Conservation (phyloP, 2,329 filamentous ascomycete genomes). For the Sporothrix luriei region DNA sequence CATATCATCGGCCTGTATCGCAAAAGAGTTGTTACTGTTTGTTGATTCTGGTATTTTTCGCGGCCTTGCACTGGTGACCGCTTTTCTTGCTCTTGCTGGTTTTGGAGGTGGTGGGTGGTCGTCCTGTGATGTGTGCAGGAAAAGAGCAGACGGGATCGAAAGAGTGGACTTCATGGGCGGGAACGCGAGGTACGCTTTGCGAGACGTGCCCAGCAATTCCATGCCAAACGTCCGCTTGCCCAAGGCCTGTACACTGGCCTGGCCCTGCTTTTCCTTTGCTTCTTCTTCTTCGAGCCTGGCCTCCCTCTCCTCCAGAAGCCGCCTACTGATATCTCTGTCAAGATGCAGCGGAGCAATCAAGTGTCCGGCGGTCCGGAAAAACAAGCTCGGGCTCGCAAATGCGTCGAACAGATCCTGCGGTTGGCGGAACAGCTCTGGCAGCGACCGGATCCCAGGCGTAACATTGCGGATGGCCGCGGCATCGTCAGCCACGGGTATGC, state of each 20-base stretch:
- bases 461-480: slow-evolving; percentile 44
- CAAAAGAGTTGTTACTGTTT: slow-evolving; percentile 48
- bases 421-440: slow-evolving; percentile 49
- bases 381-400: slow-evolving; percentile 61
- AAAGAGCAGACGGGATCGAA: slow-evolving; percentile 53
- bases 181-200: slow-evolving; percentile 51
- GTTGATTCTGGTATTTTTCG: slow-evolving; percentile 30
- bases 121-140: slow-evolving; percentile 50
- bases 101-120: slow-evolving; percentile 21
- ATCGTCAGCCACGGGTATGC: slow-evolving; percentile 35
- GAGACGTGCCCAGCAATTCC: slow-evolving; percentile 39
- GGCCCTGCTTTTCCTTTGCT: background rate
- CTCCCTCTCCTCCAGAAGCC: slow-evolving; percentile 19
- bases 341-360: slow-evolving; percentile 46
- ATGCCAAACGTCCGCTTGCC: slow-evolving; percentile 30
- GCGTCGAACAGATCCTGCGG: slow-evolving; percentile 60
- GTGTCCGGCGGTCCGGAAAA: slow-evolving; percentile 59
- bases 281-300: background rate
- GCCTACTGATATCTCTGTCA: slow-evolving; percentile 29
- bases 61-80: background rate
- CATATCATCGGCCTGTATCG: slow-evolving; percentile 53
- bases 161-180: slow-evolving; percentile 53
- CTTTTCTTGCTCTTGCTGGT: background rate
- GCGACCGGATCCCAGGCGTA: slow-evolving; percentile 36
- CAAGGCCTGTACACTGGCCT: background rate